Evolutionary conservation across 1,284 basidiomycete genomes (phyloP), one percentile per base, ranked within the genome.

Genomic region (Phylloboletellus chloephorus): DNA sequence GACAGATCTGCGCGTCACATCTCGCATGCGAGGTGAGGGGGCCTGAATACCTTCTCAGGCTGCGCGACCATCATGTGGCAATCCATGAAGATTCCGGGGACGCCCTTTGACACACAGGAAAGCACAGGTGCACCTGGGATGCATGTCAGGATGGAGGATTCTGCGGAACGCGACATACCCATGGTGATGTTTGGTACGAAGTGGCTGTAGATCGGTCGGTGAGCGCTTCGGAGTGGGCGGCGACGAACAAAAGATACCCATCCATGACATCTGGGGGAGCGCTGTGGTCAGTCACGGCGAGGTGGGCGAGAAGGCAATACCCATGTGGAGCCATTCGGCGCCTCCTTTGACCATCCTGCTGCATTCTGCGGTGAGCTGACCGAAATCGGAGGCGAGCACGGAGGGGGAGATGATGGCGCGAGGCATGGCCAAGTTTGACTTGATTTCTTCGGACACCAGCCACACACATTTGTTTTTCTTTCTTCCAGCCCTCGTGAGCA

Each of bases 1-100:
- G 36, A 43, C 31, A 29, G 31, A 43, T 37, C 32, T n/a, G 37
- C 10, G 20, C 17, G 42, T 46, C 9, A 34, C 16, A 15, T 29
- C n/a, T 38, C 28, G 30, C 16, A 32, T 2, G 16, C 5, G 15
- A 8, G 22, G 31, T 12, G 24, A 22, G 22, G 15, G 20, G 10
- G 37, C 16, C 31, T 7, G 28, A 12, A 36, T 55, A 89, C 93
- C 74, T 86, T 83, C 55, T 88, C 87, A 2, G 96, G 96, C 48
- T 98, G 74, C 0, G 93, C 68, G 12, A 99, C 96, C 96, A 99
- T 99, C 96, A 98, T 98, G 68, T 99, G 96, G 67, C 94, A 98
- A 67, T 99, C 96, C 95, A 99, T 98, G 69, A 94, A 98, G 52
- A 97, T 95, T 43, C 83, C 87, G 5, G 94, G 93, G 15, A 98